Percentiles rank a stretch among this genome's conserved stretches.
phyloP scores from a whole-genome alignment of 805 yeast genomes.

The Zygosaccharomyces bailii region DNA sequence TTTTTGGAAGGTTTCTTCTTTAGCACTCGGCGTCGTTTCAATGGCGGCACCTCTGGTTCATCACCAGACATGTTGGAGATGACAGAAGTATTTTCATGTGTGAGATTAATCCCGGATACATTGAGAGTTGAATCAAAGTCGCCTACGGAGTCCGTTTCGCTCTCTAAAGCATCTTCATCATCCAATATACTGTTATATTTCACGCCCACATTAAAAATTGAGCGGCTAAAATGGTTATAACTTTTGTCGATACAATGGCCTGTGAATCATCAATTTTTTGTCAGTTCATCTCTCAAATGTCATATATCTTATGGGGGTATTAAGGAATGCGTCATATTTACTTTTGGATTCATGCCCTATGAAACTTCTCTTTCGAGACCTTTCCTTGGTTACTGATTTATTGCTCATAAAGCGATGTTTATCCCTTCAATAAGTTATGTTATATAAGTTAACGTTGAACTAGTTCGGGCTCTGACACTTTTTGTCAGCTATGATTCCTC shows the following conservation, averaged over 20 bases:
- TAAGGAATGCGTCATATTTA: background rate
- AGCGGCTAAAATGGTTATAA: slow-evolving; percentile 16
- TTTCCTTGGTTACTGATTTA: background rate
- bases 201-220: slow-evolving; percentile 20
- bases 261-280: no score
- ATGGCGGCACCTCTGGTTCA: background rate
- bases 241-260: slow-evolving; percentile 2
- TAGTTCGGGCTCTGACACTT: no score
- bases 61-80: background rate
- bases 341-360: background rate
- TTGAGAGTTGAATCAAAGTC: slow-evolving; percentile 7
- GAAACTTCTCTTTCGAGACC: background rate
- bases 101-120: background rate
- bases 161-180: slow-evolving; percentile 15
- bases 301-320: no score
- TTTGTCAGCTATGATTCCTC: no score
- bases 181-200: slow-evolving; percentile 27
- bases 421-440: no score
- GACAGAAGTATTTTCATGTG: slow-evolving; percentile 1
- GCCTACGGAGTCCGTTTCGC: slow-evolving; percentile 4
- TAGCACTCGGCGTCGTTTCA: slow-evolving; percentile 8
- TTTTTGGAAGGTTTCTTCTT: slow-evolving; percentile 4
- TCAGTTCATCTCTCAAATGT: no score
- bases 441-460: no score
- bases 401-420: no score